A percentile compares a stretch with the other conserved stretches of the same genome.
phyloP scores from a whole-genome alignment of 495 filamentous ascomycete species.

The Hyaloscypha finlandica region DNA sequence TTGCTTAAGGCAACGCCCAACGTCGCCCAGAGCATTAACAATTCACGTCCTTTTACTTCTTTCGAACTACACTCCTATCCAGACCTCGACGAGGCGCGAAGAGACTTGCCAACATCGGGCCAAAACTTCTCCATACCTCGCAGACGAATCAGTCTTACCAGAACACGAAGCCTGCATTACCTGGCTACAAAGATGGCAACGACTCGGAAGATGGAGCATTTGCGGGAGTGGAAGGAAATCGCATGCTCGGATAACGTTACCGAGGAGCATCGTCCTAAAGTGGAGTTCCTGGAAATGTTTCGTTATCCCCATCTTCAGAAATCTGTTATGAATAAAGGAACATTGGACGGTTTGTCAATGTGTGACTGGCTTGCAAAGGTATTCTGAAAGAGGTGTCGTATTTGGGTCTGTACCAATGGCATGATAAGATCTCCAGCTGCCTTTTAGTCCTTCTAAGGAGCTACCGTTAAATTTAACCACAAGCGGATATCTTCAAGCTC shows the following conservation, averaged over 20 bases:
- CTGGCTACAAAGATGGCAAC: background rate
- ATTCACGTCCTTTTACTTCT: too few relatives aligned
- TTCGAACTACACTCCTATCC: too few relatives aligned
- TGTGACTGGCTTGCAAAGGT: background rate
- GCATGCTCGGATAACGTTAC: background rate
- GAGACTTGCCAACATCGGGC: too few relatives aligned
- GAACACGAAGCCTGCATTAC: too few relatives aligned
- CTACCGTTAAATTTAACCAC: background rate
- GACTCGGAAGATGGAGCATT: conserved; percentile 3
- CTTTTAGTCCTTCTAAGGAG: background rate
- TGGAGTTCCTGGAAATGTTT: background rate
- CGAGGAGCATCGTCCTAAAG: background rate
- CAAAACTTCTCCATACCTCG: too few relatives aligned
- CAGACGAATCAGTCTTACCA: too few relatives aligned
- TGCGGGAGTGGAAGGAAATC: background rate
- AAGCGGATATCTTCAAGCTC: background rate
- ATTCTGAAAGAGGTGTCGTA: too few relatives aligned
- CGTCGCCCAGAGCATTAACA: too few relatives aligned
- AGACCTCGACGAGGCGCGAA: too few relatives aligned
- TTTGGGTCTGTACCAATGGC: too few relatives aligned
- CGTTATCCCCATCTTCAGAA: background rate
- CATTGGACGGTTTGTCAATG: background rate
- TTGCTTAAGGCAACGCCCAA: too few relatives aligned
- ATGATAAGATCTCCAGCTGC: too few relatives aligned
- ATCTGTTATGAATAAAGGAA: background rate